phyloP scores from a whole-genome alignment of 768 basidiomycete genomes.

The Leccinellum rugosiceps region DNA sequence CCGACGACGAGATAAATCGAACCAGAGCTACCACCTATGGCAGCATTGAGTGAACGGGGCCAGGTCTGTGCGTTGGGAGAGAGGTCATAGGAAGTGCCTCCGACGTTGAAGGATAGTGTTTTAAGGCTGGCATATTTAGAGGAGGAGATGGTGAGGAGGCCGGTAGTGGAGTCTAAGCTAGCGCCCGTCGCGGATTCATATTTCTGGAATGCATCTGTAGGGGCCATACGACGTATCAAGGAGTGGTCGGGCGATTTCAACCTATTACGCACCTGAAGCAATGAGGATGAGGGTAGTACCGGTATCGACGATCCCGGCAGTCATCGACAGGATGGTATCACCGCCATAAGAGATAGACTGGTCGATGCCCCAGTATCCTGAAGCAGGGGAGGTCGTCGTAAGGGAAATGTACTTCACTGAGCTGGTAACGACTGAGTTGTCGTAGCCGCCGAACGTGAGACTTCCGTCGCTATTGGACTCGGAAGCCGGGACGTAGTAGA shows the following conservation, averaged over 20 bases:
- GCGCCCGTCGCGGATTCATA: slow-evolving; percentile 30
- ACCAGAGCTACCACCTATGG: slow-evolving; percentile 24
- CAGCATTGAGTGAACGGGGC: slow-evolving; percentile 31
- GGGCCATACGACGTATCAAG: slow-evolving; percentile 12
- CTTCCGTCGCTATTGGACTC: slow-evolving; percentile 17
- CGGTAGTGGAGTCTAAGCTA: slow-evolving; percentile 23
- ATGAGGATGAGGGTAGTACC: slow-evolving; percentile 29
- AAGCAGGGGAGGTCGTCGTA: slow-evolving; percentile 26
- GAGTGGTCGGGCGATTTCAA: not conserved
- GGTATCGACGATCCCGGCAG: slow-evolving; percentile 22
- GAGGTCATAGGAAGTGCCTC: slow-evolving; percentile 17
- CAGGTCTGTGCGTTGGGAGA: slow-evolving; percentile 33
- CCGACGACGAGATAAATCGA: slow-evolving; percentile 30
- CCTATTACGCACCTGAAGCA: slow-evolving; percentile 16
- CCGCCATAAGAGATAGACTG: slow-evolving; percentile 9
- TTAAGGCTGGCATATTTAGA: slow-evolving; percentile 25
- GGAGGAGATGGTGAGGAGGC: slow-evolving; percentile 28
- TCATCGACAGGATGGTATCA: not conserved
- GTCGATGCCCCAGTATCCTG: slow-evolving; percentile 28
- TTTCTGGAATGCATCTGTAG: slow-evolving; percentile 23
- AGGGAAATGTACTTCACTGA: slow-evolving; percentile 20
- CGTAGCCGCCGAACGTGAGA: slow-evolving; percentile 28
- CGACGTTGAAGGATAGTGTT: slow-evolving; percentile 28
- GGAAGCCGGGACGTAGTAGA: slow-evolving; percentile 29
- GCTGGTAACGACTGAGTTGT: slow-evolving; percentile 6